phyloP scores from a whole-genome alignment of 257 asterid species.

The Salvia hispanica region DNA sequence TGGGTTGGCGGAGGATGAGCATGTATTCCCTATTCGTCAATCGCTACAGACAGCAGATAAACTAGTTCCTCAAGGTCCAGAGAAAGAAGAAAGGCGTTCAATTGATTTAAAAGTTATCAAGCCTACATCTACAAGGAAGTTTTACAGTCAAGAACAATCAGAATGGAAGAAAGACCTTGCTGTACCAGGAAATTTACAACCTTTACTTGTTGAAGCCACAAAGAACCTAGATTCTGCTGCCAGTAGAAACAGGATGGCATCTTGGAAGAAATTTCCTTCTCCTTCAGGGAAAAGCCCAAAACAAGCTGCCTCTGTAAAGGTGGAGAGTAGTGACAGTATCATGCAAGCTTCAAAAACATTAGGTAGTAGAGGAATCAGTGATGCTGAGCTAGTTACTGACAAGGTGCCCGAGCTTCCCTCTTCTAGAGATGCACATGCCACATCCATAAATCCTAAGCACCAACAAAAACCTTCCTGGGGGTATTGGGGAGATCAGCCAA shows the following conservation, averaged over 20 bases:
- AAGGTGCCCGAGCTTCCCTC: conserved; percentile 61
- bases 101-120: conserved; percentile 50
- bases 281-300: conserved; percentile 70
- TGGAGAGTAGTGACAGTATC: conserved; percentile 50
- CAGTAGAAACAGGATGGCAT: conserved; percentile 76
- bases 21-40: conserved; percentile 70
- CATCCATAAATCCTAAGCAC: conserved; percentile 58
- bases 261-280: conserved; percentile 89
- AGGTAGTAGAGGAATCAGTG: conserved; percentile 44
- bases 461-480: conserved; percentile 84
- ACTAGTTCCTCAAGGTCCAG: conserved; percentile 45
- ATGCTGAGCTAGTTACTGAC: conserved; percentile 61
- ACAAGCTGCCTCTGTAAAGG: conserved; percentile 56
- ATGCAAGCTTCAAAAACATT: conserved; percentile 52
- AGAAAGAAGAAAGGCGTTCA: conserved; percentile 47
- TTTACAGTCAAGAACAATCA: conserved; percentile 88
- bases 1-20: conserved; percentile 86
- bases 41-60: conserved; percentile 81
- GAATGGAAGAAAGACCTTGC: conserved; percentile 65
- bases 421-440: conserved; percentile 57
- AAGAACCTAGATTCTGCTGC: conserved; percentile 52
- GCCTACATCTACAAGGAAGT: conserved; percentile 63
- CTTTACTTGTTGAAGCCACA: conserved; percentile 48
- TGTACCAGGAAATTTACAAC: conserved; percentile 46
- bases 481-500: conserved; percentile 92